These are phyloP conservation scores for Gillenia trifoliata DNA, from an alignment of 306 rosid species.

Conservation along the genomic window DNA sequence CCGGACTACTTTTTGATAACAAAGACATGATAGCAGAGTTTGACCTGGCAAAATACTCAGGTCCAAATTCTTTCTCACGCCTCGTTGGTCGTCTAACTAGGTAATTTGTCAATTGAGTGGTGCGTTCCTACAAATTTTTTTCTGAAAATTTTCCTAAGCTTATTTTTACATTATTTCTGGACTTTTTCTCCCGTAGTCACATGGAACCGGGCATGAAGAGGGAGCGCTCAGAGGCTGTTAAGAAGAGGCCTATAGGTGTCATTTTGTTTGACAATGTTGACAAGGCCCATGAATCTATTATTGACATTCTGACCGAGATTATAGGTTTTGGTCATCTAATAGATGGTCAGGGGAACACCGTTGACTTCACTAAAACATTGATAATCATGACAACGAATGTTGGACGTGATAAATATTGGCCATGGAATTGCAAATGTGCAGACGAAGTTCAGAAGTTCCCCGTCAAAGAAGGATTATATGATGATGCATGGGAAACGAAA, in stretches of 20 bases:
- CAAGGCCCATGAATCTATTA: slow-evolving; percentile 6
- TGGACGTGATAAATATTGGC: slow-evolving; percentile 18
- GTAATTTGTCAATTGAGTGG: background rate
- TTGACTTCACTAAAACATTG: slow-evolving; percentile 15
- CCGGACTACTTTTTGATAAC: slow-evolving; percentile 10
- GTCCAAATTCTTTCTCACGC: slow-evolving; percentile 8
- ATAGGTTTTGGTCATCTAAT: slow-evolving; percentile 13
- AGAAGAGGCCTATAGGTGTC: slow-evolving; percentile 20
- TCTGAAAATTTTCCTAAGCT: background rate
- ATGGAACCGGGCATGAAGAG: slow-evolving; percentile 14
- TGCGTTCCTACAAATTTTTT: background rate
- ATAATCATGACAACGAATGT: slow-evolving; percentile 18
- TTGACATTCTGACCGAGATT: slow-evolving; percentile 3
- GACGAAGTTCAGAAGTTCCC: slow-evolving; percentile 21
- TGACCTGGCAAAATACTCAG: slow-evolving; percentile 13
- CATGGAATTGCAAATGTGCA: slow-evolving; percentile 21
- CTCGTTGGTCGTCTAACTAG: slow-evolving; percentile 1
- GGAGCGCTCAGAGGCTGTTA: slow-evolving; percentile 7
- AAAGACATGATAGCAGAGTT: slow-evolving; percentile 17
- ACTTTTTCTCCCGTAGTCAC: slow-evolving; percentile 5
- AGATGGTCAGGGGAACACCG: slow-evolving; percentile 12
- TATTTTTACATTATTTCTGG: background rate
- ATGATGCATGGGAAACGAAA: slow-evolving; percentile 17
- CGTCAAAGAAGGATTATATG: slow-evolving; percentile 12
- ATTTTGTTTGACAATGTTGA: slow-evolving; percentile 24